Percentiles rank a stretch among this genome's conserved stretches.
These are phyloP conservation scores for Ophiostoma quercus DNA, from an alignment of 2,329 filamentous ascomycete species.

Conservation along the genomic window DNA sequence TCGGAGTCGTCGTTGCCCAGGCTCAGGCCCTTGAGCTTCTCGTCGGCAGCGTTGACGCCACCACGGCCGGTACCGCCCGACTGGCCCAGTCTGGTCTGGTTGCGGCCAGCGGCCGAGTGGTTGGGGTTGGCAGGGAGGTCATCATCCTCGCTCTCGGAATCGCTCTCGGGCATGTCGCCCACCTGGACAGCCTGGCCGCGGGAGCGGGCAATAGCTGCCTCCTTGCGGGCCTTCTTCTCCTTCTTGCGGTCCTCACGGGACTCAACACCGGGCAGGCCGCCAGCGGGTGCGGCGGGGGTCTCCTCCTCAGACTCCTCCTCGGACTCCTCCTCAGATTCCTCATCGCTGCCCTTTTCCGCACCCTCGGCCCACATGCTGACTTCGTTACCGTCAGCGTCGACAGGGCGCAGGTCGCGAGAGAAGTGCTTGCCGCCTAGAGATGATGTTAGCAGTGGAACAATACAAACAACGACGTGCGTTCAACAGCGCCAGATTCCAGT, in stretches of 20 bases:
- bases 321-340: conserved; percentile 46
- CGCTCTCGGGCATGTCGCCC: conserved; percentile 77
- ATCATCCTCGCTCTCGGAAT: conserved; percentile 48
- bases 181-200: conserved; percentile 67
- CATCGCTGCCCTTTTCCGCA: conserved; percentile 39
- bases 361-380: conserved; percentile 79
- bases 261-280: conserved; percentile 27
- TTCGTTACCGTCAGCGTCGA: conserved; percentile 84
- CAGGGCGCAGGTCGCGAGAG: conserved; percentile 80
- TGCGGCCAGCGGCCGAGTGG: conserved; percentile 70
- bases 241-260: conserved; percentile 88
- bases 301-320: conserved; percentile 51
- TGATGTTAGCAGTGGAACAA: not conserved
- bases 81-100: conserved; percentile 46
- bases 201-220: conserved; percentile 55
- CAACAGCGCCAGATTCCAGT: not conserved
- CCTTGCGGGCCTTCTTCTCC: conserved; percentile 73
- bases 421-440: conserved; percentile 83
- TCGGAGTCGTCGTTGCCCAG: conserved; percentile 33
- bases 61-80: conserved; percentile 35
- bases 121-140: conserved; percentile 84
- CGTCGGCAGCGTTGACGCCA: conserved; percentile 40
- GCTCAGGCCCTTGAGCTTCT: conserved; percentile 42
- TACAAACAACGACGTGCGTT: not conserved
- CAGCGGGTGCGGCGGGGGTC: conserved; percentile 40